Conservation (phyloP, 352 stramenopile genomes). For the Elongisporangium undulatum region DNA sequence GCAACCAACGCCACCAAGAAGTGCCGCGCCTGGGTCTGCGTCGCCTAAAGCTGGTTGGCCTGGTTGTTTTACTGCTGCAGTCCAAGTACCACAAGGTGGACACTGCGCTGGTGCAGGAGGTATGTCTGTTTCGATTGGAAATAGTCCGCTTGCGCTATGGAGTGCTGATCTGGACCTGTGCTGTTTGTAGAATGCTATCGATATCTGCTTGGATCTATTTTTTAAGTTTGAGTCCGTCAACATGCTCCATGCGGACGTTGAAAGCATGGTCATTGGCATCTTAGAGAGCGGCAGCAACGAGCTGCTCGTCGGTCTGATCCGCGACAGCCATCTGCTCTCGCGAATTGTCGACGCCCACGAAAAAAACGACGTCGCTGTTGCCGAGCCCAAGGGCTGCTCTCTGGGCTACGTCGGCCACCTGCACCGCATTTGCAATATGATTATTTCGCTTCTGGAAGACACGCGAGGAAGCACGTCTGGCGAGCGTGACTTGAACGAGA, state of each 20-base stretch:
- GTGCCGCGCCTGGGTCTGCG: conserved; percentile 69
- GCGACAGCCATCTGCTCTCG: conserved; percentile 58
- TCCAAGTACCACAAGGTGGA: conserved; percentile 84
- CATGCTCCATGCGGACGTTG: conserved; percentile 83
- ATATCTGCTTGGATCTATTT: conserved; percentile 78
- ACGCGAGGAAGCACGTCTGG: conserved; percentile 58
- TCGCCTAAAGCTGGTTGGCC: conserved; percentile 75
- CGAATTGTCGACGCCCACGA: conserved; percentile 77
- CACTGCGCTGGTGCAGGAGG: conserved; percentile 50
- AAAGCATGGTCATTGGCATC: conserved; percentile 83
- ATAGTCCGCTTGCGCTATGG: background rate
- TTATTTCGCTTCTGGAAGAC: conserved; percentile 77
- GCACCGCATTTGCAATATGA: conserved; percentile 84
- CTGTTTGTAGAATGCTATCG: conserved; percentile 40
- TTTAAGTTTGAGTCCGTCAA: conserved; percentile 88
- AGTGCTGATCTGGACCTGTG: conserved; percentile 1
- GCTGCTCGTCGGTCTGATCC: conserved; percentile 69
- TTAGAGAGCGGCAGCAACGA: conserved; percentile 76
- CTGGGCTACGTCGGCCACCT: conserved; percentile 81
- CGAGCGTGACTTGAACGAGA: conserved; percentile 70
- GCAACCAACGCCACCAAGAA: conserved; percentile 71
- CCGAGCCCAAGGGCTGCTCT: conserved; percentile 56
- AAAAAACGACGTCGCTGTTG: conserved; percentile 65
- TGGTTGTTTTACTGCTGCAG: conserved; percentile 78
- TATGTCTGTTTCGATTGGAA: background rate